These are phyloP conservation scores for Nicotiana rustica DNA, from an alignment of 305 asterid species.

Conservation along the genomic window DNA sequence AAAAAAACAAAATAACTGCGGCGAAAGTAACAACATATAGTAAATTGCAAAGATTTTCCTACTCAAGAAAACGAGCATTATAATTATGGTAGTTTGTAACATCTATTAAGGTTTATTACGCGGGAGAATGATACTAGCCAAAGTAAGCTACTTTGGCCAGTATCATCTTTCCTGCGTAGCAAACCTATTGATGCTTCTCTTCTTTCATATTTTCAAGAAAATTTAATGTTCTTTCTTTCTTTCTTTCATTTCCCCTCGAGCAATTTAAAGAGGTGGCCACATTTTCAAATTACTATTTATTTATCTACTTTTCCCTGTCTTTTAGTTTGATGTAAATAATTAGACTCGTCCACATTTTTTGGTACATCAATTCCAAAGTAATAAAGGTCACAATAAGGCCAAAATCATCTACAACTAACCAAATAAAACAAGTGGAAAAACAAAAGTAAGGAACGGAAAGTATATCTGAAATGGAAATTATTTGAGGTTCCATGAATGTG, in stretches of 20 bases:
- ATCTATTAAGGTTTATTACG: background rate
- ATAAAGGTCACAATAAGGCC: background rate
- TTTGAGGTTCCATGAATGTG: background rate
- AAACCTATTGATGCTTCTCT: background rate
- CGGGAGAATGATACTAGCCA: background rate
- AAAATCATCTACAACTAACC: background rate
- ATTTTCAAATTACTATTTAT: background rate
- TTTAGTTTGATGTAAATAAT: background rate
- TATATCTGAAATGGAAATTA: background rate
- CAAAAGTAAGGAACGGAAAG: background rate
- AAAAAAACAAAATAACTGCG: too few species aligned
- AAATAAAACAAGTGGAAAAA: too few species aligned
- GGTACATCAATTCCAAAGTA: background rate
- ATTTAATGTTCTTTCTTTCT: background rate
- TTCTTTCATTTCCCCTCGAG: background rate
- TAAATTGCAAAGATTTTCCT: too few species aligned
- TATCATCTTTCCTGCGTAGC: conserved; percentile 33
- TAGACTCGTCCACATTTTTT: background rate
- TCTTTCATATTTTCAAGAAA: background rate
- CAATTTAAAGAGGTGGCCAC: background rate
- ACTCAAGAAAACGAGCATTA: too few species aligned
- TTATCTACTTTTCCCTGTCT: background rate
- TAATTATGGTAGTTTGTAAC: background rate
- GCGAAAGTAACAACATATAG: too few species aligned
- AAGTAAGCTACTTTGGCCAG: background rate